Evolutionary conservation across 805 yeast species (phyloP).

Genomic region (Cyberlindnera bimundalis): DNA sequence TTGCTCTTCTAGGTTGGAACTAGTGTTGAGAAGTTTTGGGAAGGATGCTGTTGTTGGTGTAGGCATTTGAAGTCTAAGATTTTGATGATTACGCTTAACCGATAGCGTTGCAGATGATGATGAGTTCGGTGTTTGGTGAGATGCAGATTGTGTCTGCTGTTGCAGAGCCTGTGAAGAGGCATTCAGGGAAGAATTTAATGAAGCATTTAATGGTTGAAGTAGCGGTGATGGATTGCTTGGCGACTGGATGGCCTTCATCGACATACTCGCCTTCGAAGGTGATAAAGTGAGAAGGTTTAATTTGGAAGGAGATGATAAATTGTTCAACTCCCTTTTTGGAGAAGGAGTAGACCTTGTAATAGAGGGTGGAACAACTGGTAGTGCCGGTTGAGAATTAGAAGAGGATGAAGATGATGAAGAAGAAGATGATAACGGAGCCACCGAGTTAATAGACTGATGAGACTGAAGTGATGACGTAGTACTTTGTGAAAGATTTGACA

Average conservation of each 20-base stretch:
- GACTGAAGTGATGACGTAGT: background rate
- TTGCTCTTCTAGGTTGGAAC: conserved; percentile 30
- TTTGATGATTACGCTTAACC: conserved; percentile 41
- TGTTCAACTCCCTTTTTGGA: conserved; percentile 36
- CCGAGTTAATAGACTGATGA: too few relatives aligned
- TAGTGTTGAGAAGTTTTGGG: conserved; percentile 31
- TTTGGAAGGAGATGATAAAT: conserved; percentile 30
- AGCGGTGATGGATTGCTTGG: conserved; percentile 27
- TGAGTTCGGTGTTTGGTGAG: conserved; percentile 1
- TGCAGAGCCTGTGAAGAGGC: conserved; percentile 4
- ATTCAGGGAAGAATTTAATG: conserved; percentile 17
- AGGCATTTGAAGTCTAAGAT: conserved; percentile 72
- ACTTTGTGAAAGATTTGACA: conserved; percentile 10
- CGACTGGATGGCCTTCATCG: conserved; percentile 34
- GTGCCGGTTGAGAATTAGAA: background rate
- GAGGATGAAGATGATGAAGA: conserved; percentile 13
- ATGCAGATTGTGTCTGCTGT: background rate
- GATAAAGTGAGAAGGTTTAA: conserved; percentile 28
- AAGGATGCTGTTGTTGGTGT: conserved; percentile 47
- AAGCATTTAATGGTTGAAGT: conserved; percentile 34
- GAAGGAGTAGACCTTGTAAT: conserved; percentile 41
- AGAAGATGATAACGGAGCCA: too few relatives aligned
- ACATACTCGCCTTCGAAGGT: conserved; percentile 37
- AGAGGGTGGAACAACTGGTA: conserved; percentile 16
- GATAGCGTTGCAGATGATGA: background rate